phyloP scores from a whole-genome alignment of 108 stramenopile genomes.

The Cyclotella baltica region DNA sequence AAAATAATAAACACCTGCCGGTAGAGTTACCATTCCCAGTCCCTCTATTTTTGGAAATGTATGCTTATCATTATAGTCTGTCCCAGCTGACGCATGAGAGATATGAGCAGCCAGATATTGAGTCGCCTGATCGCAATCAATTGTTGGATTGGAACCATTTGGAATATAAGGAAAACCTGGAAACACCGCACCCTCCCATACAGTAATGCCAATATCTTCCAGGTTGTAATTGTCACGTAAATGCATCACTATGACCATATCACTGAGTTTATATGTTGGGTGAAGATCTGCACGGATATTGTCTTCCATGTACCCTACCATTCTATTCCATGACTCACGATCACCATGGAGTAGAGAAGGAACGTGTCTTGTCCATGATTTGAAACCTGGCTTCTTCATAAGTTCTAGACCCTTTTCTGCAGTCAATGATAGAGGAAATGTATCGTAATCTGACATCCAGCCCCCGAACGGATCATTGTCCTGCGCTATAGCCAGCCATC shows the following conservation, averaged over 20 bases:
- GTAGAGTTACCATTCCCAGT: neutral
- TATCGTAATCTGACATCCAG: constrained; percentile 34
- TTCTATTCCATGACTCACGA: neutral
- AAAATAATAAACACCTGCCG: neutral
- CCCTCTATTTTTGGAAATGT: neutral
- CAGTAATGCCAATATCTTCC: neutral
- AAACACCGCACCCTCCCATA: neutral
- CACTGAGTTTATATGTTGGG: neutral
- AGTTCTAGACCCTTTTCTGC: constrained; percentile 20
- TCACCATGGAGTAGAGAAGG: neutral
- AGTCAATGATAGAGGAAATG: constrained; percentile 18
- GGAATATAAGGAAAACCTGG: constrained; percentile 6
- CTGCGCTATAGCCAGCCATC: constrained; percentile 26
- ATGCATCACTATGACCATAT: neutral
- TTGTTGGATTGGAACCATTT: no score
- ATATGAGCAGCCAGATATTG: neutral
- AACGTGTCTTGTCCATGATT: neutral
- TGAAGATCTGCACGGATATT: neutral
- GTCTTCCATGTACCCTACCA: neutral
- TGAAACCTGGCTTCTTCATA: neutral
- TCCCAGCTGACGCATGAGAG: neutral
- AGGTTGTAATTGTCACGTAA: neutral
- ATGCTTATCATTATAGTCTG: neutral
- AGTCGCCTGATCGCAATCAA: neutral
- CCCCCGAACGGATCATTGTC: constrained; percentile 14